Evolutionary conservation across 2,329 filamentous ascomycete species (phyloP).

Genomic region (Diaporthe sp.): DNA sequence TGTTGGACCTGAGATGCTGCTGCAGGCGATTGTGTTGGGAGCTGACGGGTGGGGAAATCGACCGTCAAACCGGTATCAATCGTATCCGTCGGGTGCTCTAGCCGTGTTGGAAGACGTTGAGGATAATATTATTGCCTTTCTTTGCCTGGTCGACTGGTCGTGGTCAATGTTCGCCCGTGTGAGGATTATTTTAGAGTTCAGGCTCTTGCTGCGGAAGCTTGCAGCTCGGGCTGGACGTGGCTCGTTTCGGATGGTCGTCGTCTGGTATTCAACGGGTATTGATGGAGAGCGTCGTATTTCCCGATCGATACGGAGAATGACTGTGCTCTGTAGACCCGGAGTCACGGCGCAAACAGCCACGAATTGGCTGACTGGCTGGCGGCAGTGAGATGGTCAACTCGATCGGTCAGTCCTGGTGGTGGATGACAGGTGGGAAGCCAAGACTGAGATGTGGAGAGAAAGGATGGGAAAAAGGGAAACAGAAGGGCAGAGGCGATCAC

Average conservation of each 20-base stretch:
- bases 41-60: slow-evolving; percentile 10
- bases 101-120: slow-evolving; percentile 9
- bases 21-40: background rate
- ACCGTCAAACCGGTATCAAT: slow-evolving; percentile 29
- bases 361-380: slow-evolving; percentile 11
- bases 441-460: slow-evolving; percentile 26
- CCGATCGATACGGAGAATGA: background rate
- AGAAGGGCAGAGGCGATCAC: slow-evolving; percentile 28
- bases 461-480: background rate
- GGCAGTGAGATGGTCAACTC: background rate
- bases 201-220: background rate
- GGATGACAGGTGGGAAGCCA: slow-evolving; percentile 21
- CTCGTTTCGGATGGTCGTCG: slow-evolving; percentile 4
- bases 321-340: background rate
- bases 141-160: background rate
- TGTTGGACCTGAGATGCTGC: background rate
- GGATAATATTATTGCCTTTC: background rate
- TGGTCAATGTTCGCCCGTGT: background rate
- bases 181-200: slow-evolving; percentile 17
- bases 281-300: background rate
- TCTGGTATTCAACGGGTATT: background rate
- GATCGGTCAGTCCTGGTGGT: slow-evolving; percentile 7
- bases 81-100: background rate
- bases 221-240: background rate
- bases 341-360: background rate